These are phyloP conservation scores for Calonectria fujianensis DNA, from an alignment of 2,329 filamentous ascomycete genomes.

Conservation along the genomic window DNA sequence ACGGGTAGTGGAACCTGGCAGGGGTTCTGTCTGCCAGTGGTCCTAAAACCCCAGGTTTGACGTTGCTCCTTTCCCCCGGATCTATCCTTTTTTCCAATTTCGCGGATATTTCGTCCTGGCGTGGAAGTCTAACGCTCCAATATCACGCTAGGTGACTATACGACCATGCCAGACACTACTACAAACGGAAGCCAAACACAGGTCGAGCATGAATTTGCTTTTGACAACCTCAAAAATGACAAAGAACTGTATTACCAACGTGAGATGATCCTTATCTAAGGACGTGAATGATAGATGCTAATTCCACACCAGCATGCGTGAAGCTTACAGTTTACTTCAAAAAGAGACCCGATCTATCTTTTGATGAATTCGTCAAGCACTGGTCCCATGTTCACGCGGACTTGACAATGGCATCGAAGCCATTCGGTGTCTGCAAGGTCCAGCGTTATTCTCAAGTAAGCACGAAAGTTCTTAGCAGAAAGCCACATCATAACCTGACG, in stretches of 20 bases:
- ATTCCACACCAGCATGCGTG: neutral
- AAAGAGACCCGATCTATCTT: neutral
- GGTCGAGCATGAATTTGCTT: constrained; percentile 2
- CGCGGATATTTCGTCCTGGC: neutral
- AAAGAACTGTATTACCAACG: constrained; percentile 10
- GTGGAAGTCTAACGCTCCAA: neutral
- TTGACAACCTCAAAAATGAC: constrained; percentile 5
- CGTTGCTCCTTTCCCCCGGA: neutral
- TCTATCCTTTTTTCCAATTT: neutral
- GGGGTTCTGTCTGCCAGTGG: neutral
- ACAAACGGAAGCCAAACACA: neutral
- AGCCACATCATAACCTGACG: neutral
- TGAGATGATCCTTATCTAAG: neutral
- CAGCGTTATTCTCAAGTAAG: constrained; percentile 1
- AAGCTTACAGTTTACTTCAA: constrained; percentile 22
- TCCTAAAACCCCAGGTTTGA: neutral
- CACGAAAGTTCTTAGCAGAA: neutral
- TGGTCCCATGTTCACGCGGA: constrained; percentile 18
- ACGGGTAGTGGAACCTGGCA: constrained; percentile 6
- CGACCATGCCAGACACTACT: neutral
- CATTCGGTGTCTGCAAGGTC: neutral
- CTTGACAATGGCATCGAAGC: constrained; percentile 10
- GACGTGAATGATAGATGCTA: neutral
- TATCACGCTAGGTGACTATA: too few relatives aligned
- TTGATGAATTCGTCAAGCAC: constrained; percentile 11